Conservation (phyloP, 352 stramenopile species). For the Phytophthora uliginosa region DNA sequence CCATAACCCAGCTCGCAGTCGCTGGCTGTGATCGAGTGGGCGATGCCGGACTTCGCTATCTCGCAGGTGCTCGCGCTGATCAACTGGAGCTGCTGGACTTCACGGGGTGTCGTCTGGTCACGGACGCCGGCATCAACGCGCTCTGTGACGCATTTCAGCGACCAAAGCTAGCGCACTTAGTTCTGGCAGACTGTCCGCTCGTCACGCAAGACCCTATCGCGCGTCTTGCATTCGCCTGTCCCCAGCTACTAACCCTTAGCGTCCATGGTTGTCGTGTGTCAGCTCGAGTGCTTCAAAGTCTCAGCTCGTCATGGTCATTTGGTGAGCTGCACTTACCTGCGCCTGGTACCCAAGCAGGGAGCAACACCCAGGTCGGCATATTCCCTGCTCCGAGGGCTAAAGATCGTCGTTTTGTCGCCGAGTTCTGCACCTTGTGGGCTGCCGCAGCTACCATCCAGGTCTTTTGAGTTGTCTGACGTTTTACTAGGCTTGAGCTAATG, state of each 20-base stretch:
- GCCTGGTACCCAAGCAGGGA: constrained; percentile 22
- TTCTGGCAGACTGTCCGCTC: constrained; percentile 64
- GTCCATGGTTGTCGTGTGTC: constrained; percentile 75
- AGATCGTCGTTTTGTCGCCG: constrained; percentile 70
- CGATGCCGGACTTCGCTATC: constrained; percentile 61
- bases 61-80: constrained; percentile 56
- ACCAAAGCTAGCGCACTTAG: constrained; percentile 62
- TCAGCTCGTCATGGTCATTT: constrained; percentile 79
- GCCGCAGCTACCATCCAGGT: constrained; percentile 75
- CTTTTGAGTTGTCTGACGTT: not conserved
- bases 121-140: constrained; percentile 60
- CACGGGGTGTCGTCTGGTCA: constrained; percentile 58
- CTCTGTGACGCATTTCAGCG: constrained; percentile 69
- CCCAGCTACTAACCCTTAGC: constrained; percentile 75
- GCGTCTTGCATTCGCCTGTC: constrained; percentile 68
- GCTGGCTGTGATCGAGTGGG: constrained; percentile 73
- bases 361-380: constrained; percentile 56
- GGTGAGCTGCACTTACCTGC: constrained; percentile 52
- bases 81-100: constrained; percentile 76
- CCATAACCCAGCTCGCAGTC: constrained; percentile 61
- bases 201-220: constrained; percentile 77
- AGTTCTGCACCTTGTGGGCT: constrained; percentile 61
- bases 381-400: constrained; percentile 78
- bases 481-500: constrained; percentile 5
- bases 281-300: constrained; percentile 60